Evolutionary conservation across 225 moss, liverwort and hornwort genomes (phyloP), one percentile per base, ranked within the genome.

Genomic region (Climacium dendroides): DNA sequence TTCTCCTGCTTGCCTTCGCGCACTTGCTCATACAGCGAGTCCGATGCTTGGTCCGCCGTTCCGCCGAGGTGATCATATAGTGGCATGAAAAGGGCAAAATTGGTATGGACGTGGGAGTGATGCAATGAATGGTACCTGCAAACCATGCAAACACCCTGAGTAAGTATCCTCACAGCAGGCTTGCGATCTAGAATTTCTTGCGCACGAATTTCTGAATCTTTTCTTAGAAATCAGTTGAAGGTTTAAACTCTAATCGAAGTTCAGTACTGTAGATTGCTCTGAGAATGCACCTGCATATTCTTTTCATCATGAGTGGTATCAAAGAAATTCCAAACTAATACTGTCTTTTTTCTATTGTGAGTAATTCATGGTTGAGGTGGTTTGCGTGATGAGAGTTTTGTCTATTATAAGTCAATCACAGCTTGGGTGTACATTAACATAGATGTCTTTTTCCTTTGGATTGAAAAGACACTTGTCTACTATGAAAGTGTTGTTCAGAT

Each of bases 1-100:
- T 90, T 90, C 63, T 95, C 86, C 47, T 73, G 85, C 58, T 92
- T 92, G 48, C 98, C 96, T 89, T 91, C 79, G 7, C 98, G 94
- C 78, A 97, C 95, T 89, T 91, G 88, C 64, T 87, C 83, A 7
- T 98, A 89, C 4, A 97, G 81, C 19, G 84, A 86, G 72, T 97
- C 96, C 0, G 93, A 91, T 5, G 59, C 77, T 83, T 93, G 92
- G 90, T 98, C 98, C 1, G 90, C 96, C 16, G 98, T 98, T 9
- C 96, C 97, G 10, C 98, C 98, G 5, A 98, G 85, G 88, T 98
- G 95, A 83, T 98, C 98, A 43, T 98, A 98, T 37, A 98, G 25
- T 1, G 98, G 98, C 98, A 98, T 97, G 90, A 98, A 98, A 4
- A 98, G 95, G 4, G 94, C 92, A 35, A 97, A 98, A 61, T 98